phyloP scores from a whole-genome alignment of 2,329 filamentous ascomycete genomes.

The Trichoderma afroharzianum region DNA sequence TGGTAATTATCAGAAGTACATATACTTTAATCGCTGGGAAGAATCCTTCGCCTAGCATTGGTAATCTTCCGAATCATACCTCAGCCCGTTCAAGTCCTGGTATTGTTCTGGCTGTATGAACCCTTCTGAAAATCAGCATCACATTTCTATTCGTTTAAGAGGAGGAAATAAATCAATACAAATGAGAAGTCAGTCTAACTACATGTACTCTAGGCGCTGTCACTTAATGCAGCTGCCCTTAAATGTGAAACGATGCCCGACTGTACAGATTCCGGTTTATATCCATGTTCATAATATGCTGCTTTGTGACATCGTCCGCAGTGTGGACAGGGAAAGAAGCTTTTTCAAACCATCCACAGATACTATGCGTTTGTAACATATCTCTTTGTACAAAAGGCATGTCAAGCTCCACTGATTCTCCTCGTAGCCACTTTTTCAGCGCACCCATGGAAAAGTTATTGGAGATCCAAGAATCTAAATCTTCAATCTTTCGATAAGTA shows the following conservation, averaged over 20 bases:
- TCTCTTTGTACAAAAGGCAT: neutral
- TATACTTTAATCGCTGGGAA: too few species aligned
- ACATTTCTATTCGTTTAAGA: too few species aligned
- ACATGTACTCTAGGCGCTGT: too few species aligned
- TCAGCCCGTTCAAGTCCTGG: too few species aligned
- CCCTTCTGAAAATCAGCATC: too few species aligned
- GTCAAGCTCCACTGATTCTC: neutral
- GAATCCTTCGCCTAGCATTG: too few species aligned
- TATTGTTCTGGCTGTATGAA: too few species aligned
- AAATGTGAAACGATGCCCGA: neutral
- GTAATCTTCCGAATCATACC: too few species aligned
- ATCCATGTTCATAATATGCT: neutral
- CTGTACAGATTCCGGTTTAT: neutral
- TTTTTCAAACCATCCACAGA: neutral
- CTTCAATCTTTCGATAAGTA: neutral
- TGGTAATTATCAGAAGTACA: too few species aligned
- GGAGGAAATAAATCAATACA: too few species aligned
- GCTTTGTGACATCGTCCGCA: neutral
- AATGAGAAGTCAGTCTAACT: too few species aligned
- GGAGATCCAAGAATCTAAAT: neutral
- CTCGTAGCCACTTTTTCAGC: neutral
- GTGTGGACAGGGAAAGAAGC: rapidly evolving
- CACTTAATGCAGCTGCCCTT: too few species aligned
- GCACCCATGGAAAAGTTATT: neutral
- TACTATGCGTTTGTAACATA: rapidly evolving